Evolutionary conservation across 106 monocot species (phyloP), one percentile per base, ranked within the genome.

Genomic region (Allium fistulosum): DNA sequence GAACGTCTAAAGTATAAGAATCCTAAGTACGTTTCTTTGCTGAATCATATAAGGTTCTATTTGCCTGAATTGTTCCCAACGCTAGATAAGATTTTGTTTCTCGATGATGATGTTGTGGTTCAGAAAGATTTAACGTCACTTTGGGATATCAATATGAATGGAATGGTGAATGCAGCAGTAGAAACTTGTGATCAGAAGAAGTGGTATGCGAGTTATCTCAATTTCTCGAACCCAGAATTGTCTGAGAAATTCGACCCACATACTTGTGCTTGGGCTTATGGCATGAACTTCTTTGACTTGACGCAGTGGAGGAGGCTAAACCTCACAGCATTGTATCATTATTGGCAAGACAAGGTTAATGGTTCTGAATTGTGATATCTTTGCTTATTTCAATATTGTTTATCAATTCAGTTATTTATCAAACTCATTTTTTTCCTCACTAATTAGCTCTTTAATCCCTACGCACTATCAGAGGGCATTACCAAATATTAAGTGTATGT

Each of bases 81-180:
- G 57, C 57, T 86, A 46, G 70, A 86, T 61, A 86, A 86, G 67
- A 79, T 86, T 53, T 65, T 86, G 49, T 86, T 86, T 56, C 72
- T 86, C 61, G 86, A 86, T 72, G 85, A 85, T 65, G 85, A 85
- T 73, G 76, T 85, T 59, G 81, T 85, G 49, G 81, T 85, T 58
- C 85, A 85, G 65, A 79, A 67, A 66, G 85, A 85, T 73, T 62
- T 85, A 69, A 81, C 85, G 2, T 66, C 76, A n/a, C 79, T 86
- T n/a, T 86, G 86, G 86, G 79, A 81, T 15, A 71, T 86, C 26
- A 63, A 86, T 59, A 69, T 85, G 73, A 81, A 76, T 70, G 85
- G 81, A 28, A 81, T 79, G 81, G 85, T 85, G 64, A 85, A 86
- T 81, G 86, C 76, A 57, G 86, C 86, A 27, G 86, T 86, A 9